These are phyloP conservation scores for Aspergillus neotritici DNA, from an alignment of 2,329 filamentous ascomycete genomes.

Conservation along the genomic window DNA sequence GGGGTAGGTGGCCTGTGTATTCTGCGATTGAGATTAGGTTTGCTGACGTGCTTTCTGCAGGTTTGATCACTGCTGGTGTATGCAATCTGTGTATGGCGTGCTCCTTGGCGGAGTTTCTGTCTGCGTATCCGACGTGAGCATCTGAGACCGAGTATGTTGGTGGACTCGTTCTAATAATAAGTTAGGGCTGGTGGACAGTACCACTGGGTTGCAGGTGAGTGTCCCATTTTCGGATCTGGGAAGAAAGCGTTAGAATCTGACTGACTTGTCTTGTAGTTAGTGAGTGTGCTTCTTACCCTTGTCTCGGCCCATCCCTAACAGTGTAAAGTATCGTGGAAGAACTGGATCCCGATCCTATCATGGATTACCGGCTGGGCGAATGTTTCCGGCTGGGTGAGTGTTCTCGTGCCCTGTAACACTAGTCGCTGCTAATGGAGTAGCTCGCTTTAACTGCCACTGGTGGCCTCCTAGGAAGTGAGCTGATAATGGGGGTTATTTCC, in stretches of 20 bases:
- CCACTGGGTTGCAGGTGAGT: constrained; percentile 60
- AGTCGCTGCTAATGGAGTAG: constrained; percentile 21
- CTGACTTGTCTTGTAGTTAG: constrained; percentile 15
- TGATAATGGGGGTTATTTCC: constrained; percentile 60
- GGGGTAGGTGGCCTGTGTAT: constrained; percentile 50
- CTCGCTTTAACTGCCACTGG: constrained; percentile 60
- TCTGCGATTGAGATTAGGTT: background rate
- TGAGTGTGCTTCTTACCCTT: constrained; percentile 30
- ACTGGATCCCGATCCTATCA: constrained; percentile 57
- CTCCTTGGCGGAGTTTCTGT: constrained; percentile 66
- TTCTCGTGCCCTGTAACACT: background rate
- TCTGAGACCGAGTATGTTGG: background rate
- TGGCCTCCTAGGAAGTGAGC: constrained; percentile 60
- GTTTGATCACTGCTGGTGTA: constrained; percentile 54
- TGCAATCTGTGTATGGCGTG: constrained; percentile 66
- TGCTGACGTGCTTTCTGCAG: constrained; percentile 11
- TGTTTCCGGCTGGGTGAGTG: constrained; percentile 62
- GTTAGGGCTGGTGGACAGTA: constrained; percentile 57
- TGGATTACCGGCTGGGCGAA: constrained; percentile 66
- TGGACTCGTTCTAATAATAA: constrained; percentile 9
- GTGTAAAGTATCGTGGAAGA: constrained; percentile 51
- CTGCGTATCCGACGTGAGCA: constrained; percentile 52
- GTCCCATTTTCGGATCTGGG: background rate
- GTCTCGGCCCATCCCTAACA: background rate
- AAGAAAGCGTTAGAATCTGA: background rate